phyloP scores from a whole-genome alignment of 169 alveolate genomes.

The Hepatocystis sp. region DNA sequence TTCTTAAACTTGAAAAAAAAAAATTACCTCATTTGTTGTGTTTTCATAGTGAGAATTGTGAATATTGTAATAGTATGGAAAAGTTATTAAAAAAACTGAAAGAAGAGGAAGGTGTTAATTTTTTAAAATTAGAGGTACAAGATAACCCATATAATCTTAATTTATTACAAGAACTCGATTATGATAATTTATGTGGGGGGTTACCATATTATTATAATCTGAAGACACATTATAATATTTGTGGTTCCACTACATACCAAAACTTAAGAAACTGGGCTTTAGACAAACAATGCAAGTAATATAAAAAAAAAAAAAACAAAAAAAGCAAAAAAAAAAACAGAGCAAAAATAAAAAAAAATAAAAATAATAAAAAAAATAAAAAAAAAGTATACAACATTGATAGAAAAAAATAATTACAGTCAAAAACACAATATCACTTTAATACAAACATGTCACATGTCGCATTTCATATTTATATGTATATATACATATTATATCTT shows the following conservation, averaged over 20 bases:
- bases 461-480: too few relatives aligned
- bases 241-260: constrained; percentile 87
- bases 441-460: too few relatives aligned
- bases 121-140: constrained; percentile 35
- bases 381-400: too few relatives aligned
- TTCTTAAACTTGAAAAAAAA: constrained; percentile 64
- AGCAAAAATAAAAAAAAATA: too few relatives aligned
- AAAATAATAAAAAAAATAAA: too few relatives aligned
- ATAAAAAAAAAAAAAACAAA: too few relatives aligned
- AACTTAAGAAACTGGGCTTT: constrained; percentile 85
- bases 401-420: too few relatives aligned
- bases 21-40: constrained; percentile 82
- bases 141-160: constrained; percentile 58
- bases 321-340: too few relatives aligned
- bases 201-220: constrained; percentile 88
- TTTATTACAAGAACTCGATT: constrained; percentile 82
- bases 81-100: constrained; percentile 25
- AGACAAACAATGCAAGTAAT: constrained; percentile 78
- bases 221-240: constrained; percentile 80
- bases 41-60: constrained; percentile 82
- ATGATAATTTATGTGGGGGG: constrained; percentile 85
- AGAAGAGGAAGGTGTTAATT: constrained; percentile 42
- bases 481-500: too few relatives aligned
- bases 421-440: too few relatives aligned
- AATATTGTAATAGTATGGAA: constrained; percentile 80